Percentiles rank a stretch among this genome's conserved stretches.
Conservation (phyloP, 2,329 filamentous ascomycete genomes). For the Alternaria arborescens region DNA sequence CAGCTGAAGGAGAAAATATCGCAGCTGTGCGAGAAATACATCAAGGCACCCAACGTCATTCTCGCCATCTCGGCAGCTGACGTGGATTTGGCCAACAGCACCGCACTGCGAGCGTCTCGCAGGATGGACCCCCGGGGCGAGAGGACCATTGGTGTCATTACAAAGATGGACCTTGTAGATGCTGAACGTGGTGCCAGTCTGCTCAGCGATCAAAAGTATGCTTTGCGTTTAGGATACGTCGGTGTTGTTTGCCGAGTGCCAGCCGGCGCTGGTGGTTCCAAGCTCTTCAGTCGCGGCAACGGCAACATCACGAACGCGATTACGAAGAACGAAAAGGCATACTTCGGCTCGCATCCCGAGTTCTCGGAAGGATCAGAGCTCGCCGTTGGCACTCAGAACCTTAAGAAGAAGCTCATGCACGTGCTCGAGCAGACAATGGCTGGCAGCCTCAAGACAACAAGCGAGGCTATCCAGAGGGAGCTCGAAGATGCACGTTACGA, state of each 20-base stretch:
- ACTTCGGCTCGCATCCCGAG: constrained; percentile 85
- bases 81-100: constrained; percentile 96
- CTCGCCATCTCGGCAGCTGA: constrained; percentile 97
- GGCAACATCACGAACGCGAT: constrained; percentile 83
- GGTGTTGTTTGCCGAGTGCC: constrained; percentile 91
- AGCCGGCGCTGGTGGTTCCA: constrained; percentile 62
- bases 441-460: constrained; percentile 84
- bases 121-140: constrained; percentile 94
- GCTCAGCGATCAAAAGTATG: constrained; percentile 89
- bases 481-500: constrained; percentile 97
- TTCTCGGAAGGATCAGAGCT: constrained; percentile 79
- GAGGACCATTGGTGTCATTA: constrained; percentile 97
- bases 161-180: constrained; percentile 98
- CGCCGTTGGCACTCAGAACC: constrained; percentile 80
- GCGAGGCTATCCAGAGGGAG: constrained; percentile 91
- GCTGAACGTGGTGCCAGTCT: constrained; percentile 79
- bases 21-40: constrained; percentile 97
- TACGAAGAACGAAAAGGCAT: constrained; percentile 85
- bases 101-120: constrained; percentile 86
- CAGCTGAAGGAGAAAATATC: constrained; percentile 95
- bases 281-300: constrained; percentile 84
- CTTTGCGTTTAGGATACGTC: constrained; percentile 92
- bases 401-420: constrained; percentile 96
- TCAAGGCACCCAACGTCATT: constrained; percentile 94
- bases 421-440: constrained; percentile 98